Evolutionary conservation across 2,329 filamentous ascomycete genomes (phyloP), one percentile per base, ranked within the genome.

Genomic region (Clonostachys rosea): DNA sequence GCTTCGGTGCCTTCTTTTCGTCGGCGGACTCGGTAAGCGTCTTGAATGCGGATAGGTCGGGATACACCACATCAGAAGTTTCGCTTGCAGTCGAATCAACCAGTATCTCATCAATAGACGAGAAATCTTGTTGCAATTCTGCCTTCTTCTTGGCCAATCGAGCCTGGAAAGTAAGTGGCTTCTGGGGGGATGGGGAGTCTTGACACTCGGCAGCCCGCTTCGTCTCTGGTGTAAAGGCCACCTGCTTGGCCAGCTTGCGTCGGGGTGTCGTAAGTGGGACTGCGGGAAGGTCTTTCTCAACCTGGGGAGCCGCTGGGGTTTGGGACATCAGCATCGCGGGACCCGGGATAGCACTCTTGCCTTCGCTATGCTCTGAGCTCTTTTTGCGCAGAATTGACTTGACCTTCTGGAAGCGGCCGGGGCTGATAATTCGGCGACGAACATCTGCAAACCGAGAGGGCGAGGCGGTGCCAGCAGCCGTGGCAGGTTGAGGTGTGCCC

Each of bases 221-320:
- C 35, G 84, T 84, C 50, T 82, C 83, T 0, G 84, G 85, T 0
- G 87, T 90, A 58, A 95, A 96, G 44, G 87, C 84, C 35, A 95
- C 89, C 47, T 81, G 85, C 70, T 95, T 95, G 16, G 68, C 63
- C 36, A 73, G 61, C 64, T 83, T 87, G 20, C 83, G 78, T 34
- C 84, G 83, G 8, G 86, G 87, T 2, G 86, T 89, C 6, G 81
- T 83, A 47, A 81, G 67, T 6, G 78, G 74, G 16, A 74, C 61
- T 4, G 71, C 61, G 45, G 76, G 76, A 34, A 83, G 61, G 18
- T 74, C 68, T 55, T 80, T 82, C 34, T 81, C 72, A 24, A 41
- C 11, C 14, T 36, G 17, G 11, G 35, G 11, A 8, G 71, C 68
- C 9, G 60, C 68, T 3, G 78, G 76, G 0, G 76, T 79, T 57